phyloP scores from a whole-genome alignment of 1,139 yeast genomes.

The Schwanniomyces etchellsii region DNA sequence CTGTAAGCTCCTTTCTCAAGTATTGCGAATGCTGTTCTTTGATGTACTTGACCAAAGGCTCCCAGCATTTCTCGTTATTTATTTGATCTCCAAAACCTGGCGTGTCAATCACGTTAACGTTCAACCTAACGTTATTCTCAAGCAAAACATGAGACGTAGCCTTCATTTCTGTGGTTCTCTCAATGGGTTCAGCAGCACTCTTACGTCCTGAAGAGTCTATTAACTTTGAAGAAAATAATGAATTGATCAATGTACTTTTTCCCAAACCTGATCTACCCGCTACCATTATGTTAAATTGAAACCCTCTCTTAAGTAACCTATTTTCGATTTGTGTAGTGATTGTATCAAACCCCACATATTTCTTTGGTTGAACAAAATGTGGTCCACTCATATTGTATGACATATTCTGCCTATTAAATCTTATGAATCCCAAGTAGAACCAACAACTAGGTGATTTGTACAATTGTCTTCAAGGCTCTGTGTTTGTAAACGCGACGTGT shows the following conservation, averaged over 20 bases:
- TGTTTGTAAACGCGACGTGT: not conserved
- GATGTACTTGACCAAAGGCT: constrained; percentile 89
- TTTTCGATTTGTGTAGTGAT: constrained; percentile 94
- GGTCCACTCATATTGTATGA: constrained; percentile 6
- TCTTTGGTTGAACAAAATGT: constrained; percentile 26
- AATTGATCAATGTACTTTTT: constrained; percentile 85
- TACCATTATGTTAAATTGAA: constrained; percentile 89
- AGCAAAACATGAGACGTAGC: constrained; percentile 61
- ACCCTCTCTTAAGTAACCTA: constrained; percentile 85
- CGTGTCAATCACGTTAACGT: constrained; percentile 85
- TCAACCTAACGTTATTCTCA: constrained; percentile 84
- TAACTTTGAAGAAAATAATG: constrained; percentile 80
- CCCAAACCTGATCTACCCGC: constrained; percentile 96
- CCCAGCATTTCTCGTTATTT: constrained; percentile 96
- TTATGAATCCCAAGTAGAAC: too few relatives aligned
- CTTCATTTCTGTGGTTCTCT: constrained; percentile 84
- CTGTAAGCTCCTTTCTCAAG: constrained; percentile 91
- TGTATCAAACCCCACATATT: constrained; percentile 92
- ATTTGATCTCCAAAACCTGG: constrained; percentile 98
- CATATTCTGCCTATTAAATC: constrained; percentile 5
- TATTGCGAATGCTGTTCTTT: constrained; percentile 95
- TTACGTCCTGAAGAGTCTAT: constrained; percentile 70
- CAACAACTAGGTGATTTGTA: too few relatives aligned
- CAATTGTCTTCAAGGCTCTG: too few relatives aligned
- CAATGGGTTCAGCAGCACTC: constrained; percentile 62